Evolutionary conservation across 192 early-diverging fungal genomes (phyloP), one percentile per base, ranked within the genome.

Genomic region (Coemansia sp.): DNA sequence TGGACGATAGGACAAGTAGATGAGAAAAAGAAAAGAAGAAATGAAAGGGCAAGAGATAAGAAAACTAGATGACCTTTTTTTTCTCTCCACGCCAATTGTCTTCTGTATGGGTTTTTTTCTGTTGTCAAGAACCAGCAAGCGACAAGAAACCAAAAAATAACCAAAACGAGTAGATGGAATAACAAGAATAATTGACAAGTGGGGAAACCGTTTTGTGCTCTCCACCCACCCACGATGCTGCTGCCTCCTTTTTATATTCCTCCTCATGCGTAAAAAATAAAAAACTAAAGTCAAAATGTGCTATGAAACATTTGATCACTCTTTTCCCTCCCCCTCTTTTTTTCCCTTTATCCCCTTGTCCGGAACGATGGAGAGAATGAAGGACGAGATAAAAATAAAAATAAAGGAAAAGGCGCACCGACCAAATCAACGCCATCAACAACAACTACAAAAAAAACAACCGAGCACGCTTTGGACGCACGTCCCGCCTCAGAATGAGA

Each of bases 41-140:
- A 61, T 6, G 37, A 32, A 59, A 37, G 10, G 37, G 57, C 57
- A 59, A 32, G 56, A 58, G 32, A 61, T 19, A 61, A 56, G n/a
- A 56, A 56, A 56, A 18, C 9, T 5, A 56, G 39, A 32, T 32
- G 32, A 32, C 32, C 32, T 32, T 32, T 32, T 32, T 32, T 32
- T 4, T 32, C 32, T 32, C 32, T 32, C 32, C 32, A 32, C 32
- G 4, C 32, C 32, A 32, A 32, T 32, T 32, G 32, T 32, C 32
- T 32, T 32, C 32, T 32, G 32, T 32, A 32, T 32, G 32, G 32
- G 32, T 32, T 32, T 32, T 32, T 1, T 32, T 32, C 4, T 32
- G 4, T 32, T 32, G 32, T 32, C 32, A 32, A 32, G 32, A 32
- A 32, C 32, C 32, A 32, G 32, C 32, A 32, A 32, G 32, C 4